Percentiles rank a stretch among this genome's conserved stretches.
These are phyloP conservation scores for Candida morakotiae DNA, from an alignment of 805 yeast species.

Conservation along the genomic window DNA sequence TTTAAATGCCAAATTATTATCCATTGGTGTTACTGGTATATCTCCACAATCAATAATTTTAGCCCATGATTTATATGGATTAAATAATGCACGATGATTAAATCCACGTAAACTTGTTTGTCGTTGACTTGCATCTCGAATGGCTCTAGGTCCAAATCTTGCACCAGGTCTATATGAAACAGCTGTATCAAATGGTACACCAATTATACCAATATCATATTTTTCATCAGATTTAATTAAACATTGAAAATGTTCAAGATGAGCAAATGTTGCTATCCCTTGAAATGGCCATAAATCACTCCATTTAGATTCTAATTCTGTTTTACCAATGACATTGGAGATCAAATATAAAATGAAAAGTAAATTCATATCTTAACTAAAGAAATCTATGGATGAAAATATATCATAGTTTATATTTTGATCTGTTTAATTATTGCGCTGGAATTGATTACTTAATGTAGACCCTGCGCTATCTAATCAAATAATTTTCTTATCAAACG, in stretches of 20 bases:
- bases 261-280: slow-evolving; percentile 72
- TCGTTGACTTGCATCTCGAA: slow-evolving; percentile 58
- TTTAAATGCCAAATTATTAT: slow-evolving; percentile 46
- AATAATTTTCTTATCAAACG: not conserved
- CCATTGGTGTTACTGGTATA: slow-evolving; percentile 59
- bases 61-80: slow-evolving; percentile 51
- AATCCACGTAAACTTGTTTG: slow-evolving; percentile 68
- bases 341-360: not conserved
- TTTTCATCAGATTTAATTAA: slow-evolving; percentile 41
- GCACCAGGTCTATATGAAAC: slow-evolving; percentile 78
- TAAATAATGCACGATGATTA: slow-evolving; percentile 58
- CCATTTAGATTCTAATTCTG: slow-evolving; percentile 57
- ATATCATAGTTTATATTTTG: too few relatives aligned
- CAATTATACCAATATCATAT: slow-evolving; percentile 71
- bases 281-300: slow-evolving; percentile 70
- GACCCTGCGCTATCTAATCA: slow-evolving; percentile 1
- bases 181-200: slow-evolving; percentile 84
- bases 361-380: too few relatives aligned
- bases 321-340: not conserved
- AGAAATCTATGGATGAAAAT: too few relatives aligned
- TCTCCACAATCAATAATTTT: slow-evolving; percentile 53
- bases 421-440: too few relatives aligned
- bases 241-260: slow-evolving; percentile 59
- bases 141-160: slow-evolving; percentile 75
- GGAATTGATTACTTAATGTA: slow-evolving; percentile 1